These are phyloP conservation scores for Fusarium brachygibbosum DNA, from an alignment of 2,329 filamentous ascomycete species.

Conservation along the genomic window DNA sequence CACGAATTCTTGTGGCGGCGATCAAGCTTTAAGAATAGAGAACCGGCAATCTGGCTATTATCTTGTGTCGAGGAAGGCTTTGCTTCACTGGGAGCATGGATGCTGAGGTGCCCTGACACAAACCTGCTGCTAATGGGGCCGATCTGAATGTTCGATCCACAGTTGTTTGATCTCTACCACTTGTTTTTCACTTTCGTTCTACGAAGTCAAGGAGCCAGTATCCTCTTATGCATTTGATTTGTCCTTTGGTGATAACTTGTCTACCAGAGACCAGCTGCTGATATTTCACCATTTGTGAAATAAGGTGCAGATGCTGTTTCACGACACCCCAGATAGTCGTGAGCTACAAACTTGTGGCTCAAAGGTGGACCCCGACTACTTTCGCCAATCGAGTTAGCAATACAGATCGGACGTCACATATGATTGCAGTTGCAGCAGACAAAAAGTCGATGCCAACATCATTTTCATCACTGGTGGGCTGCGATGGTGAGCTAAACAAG, in stretches of 20 bases:
- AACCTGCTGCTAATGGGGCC: no score
- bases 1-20: slow-evolving; percentile 12
- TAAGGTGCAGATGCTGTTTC: background rate
- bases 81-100: no score
- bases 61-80: no score
- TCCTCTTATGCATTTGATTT: no score
- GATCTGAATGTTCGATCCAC: no score
- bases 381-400: background rate
- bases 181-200: no score
- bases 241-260: no score
- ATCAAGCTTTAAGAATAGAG: slow-evolving; percentile 12
- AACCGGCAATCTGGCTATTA: background rate
- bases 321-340: no score
- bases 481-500: slow-evolving; percentile 26
- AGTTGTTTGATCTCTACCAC: no score
- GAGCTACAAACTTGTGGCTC: background rate
- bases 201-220: no score
- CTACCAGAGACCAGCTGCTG: no score
- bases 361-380: background rate
- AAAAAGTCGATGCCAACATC: slow-evolving; percentile 34
- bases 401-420: slow-evolving; percentile 7
- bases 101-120: no score
- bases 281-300: background rate
- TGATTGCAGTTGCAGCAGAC: background rate
- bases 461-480: slow-evolving; percentile 39